Evolutionary conservation across 768 basidiomycete genomes (phyloP), one percentile per base, ranked within the genome.

Genomic region (Amanita jacksonii): DNA sequence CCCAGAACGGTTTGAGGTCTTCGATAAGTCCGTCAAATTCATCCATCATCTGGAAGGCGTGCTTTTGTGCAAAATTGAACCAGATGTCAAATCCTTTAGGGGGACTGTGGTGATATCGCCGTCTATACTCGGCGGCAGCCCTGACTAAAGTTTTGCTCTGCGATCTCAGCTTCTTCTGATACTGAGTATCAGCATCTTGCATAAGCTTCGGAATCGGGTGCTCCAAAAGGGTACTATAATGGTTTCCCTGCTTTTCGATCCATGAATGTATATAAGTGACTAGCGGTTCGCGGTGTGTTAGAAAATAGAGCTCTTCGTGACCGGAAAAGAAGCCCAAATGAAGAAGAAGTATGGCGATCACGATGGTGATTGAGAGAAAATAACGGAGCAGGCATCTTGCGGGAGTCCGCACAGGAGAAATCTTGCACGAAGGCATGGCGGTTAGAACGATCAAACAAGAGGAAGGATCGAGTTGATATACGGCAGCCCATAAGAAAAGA

Each of bases 61-160:
- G 74, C 45, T 77, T 67, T 58, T 73, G 65, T 12, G 82, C 85
- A 60, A 90, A 97, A 34, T 62, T 57, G 76, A 80, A 94, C 94
- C 94, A 97, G 20, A 73, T 65, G 56, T 91, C 93, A 51, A 98
- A 99, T 1, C 92, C 94, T 33, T 73, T 76, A 0, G 96, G 94
- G 3, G 96, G 96, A 25, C 77, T 64, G 28, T 85, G 75, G 8
- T 67, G 67, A 61, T 94, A 92, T 46, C 92, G 71, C 44, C 72
- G 65, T 51, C 67, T 76, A 63, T 99, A 99, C 60, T 94, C 90
- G 7, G 62, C 61, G 0, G 89, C 87, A 1, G 94, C 94, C 22
- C 77, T 76, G 32, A 67, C 65, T 27, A 98, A 69, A 1, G 88
- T 84, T 54, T 73, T 77, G 61, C 87, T 91, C 66, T 98, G 96